Evolutionary conservation across 2,329 filamentous ascomycete genomes (phyloP), one percentile per base, ranked within the genome.

Genomic region (Alternaria longipes): DNA sequence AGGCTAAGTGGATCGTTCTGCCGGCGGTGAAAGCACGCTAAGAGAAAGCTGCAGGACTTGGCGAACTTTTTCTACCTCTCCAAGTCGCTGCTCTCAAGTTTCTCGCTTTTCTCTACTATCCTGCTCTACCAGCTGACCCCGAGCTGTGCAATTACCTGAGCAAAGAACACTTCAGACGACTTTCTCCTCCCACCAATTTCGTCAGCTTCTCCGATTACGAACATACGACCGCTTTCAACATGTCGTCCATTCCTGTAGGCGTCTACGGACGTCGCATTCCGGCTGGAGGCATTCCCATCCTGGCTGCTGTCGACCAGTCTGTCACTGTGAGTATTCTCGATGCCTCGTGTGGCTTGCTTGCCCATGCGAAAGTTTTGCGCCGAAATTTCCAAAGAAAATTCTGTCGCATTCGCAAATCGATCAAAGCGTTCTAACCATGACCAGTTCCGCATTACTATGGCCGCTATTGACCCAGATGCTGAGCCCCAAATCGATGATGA

Each of bases 381-480:
- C 52, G 12, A 22, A 40, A 24, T 8, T 51, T 32, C 11, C 14
- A 22, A 12, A n/a, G 24, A 42, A 34, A 41, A 52, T 52, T 40
- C 47, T 32, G 42, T 56, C 55, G 59, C 59, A 62, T 60, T 55
- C 36, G 45, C 45, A 26, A 45, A n/a, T 26, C 16, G 16, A 38
- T n/a, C 14, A 47, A 12, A 44, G 30, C 30, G 30, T 54, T 55
- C 71, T 78, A 63, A 76, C 18, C 24, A 54, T 50, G 14, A 40
- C 16, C 74, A 97, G 94, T 96, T 97, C 84, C 93, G 93, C 79
- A 93, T 99, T 77, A 98, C 94, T 75, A 99, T 99, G 95, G 95
- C 96, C 74, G 95, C 95, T 68, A 90, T 99, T 79, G 94, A 99
- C 79, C 95, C 95, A 60, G 93, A 88, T 74, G 91, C 91, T 73